Percentiles rank a stretch among this genome's conserved stretches.
These are phyloP conservation scores for Alloteropsis semialata DNA, from an alignment of 176 grass and related monocot species.

Conservation along the genomic window DNA sequence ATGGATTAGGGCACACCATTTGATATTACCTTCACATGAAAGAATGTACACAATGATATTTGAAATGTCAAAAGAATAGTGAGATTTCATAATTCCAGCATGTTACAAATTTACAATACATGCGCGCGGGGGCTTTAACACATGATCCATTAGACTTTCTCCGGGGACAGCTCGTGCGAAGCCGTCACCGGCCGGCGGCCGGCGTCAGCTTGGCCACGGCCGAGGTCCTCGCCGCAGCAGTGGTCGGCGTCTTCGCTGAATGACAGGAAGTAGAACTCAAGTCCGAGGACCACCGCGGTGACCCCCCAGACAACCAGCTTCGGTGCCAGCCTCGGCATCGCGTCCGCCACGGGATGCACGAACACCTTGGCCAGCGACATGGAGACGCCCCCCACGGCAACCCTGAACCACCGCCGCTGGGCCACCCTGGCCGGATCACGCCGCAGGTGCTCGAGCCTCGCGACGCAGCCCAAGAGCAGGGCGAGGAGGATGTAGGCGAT, in stretches of 20 bases:
- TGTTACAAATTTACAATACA: background rate
- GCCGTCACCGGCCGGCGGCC: background rate
- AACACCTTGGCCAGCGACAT: background rate
- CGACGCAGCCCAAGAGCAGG: constrained; percentile 11
- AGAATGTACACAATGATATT: background rate
- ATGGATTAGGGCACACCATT: background rate
- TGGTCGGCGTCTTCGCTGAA: background rate
- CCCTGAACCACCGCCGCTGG: background rate
- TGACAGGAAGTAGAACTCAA: background rate
- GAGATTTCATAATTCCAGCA: background rate
- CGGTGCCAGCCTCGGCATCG: constrained; percentile 2
- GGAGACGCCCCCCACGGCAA: background rate
- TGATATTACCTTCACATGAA: background rate
- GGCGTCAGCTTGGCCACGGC: background rate
- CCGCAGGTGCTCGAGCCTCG: background rate
- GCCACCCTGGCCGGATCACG: background rate
- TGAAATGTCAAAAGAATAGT: background rate
- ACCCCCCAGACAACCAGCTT: constrained; percentile 17
- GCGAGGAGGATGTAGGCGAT: constrained; percentile 4
- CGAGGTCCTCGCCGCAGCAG: background rate
- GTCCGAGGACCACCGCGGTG: background rate
- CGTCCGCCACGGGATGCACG: background rate
- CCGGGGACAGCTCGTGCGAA: background rate
- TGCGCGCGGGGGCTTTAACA: no score
- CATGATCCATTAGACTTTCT: background rate